Percentiles rank a stretch among this genome's conserved stretches.
These are phyloP conservation scores for Pisolithus albus DNA, from an alignment of 768 basidiomycete genomes.

Conservation along the genomic window DNA sequence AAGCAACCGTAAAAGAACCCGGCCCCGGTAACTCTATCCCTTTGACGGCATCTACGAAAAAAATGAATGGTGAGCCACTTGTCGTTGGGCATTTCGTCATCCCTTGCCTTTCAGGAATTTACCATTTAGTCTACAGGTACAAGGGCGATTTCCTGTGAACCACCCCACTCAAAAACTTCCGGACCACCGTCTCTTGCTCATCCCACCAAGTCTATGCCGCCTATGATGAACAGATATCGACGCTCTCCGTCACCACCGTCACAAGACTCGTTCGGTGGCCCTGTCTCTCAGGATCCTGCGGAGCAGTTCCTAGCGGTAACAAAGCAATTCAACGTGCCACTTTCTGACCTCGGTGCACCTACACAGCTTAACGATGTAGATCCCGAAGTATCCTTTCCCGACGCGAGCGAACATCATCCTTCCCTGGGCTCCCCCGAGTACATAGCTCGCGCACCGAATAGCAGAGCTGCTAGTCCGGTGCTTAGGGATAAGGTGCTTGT, in stretches of 20 bases:
- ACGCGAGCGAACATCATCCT: conserved; percentile 31
- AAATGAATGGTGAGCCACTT: conserved; percentile 27
- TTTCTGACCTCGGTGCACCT: conserved; percentile 45
- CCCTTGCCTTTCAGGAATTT: conserved; percentile 15
- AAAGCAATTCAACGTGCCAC: conserved; percentile 49
- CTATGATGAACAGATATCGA: conserved; percentile 13
- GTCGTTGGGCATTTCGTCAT: conserved; percentile 11
- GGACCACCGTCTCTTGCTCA: conserved; percentile 10
- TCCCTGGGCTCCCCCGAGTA: conserved; percentile 19
- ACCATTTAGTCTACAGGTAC: conserved; percentile 22
- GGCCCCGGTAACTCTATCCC: conserved; percentile 19
- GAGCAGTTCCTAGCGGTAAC: conserved; percentile 38
- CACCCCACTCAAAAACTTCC: conserved; percentile 19
- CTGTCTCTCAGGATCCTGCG: conserved; percentile 41
- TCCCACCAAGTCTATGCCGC: conserved; percentile 17
- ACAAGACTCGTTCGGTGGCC: conserved; percentile 59
- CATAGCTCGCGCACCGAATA: conserved; percentile 15
- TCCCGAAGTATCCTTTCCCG: conserved; percentile 46
- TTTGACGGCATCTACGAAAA: conserved; percentile 25
- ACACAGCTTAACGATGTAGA: conserved; percentile 29
- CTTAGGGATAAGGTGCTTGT: conserved; percentile 34
- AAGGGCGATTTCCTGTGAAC: conserved; percentile 31
- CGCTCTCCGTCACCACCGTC: conserved; percentile 38
- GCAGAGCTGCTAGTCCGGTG: conserved; percentile 1
- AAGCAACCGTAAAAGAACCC: conserved; percentile 23